Conservation (phyloP, 768 basidiomycete species). For the Atractiella rhizophila region DNA sequence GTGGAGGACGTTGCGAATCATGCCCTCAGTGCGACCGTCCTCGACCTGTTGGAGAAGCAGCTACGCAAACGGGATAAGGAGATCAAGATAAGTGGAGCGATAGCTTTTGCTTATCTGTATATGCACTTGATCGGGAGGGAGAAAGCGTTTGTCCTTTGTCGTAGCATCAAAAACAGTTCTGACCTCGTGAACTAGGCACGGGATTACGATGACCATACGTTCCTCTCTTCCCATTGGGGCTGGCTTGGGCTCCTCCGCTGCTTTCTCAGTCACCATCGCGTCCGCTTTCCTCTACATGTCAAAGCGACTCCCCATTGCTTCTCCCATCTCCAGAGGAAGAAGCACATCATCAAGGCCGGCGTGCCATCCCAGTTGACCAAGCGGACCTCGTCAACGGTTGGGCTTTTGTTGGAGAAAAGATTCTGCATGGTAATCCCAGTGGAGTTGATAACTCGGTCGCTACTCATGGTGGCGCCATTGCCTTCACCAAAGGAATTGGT, state of each 20-base stretch:
- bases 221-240: conserved; percentile 81
- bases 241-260: conserved; percentile 87
- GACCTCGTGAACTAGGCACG: conserved; percentile 34
- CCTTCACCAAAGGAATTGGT: conserved; percentile 48
- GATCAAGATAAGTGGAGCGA: too few species aligned
- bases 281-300: conserved; percentile 52
- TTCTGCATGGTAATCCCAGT: conserved; percentile 87
- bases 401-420: conserved; percentile 86
- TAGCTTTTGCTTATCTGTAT: conserved; percentile 81
- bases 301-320: conserved; percentile 31
- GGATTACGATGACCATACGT: conserved; percentile 55
- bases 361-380: conserved; percentile 35
- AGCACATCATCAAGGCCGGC: conserved; percentile 21
- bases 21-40: conserved; percentile 45
- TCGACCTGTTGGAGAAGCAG: conserved; percentile 18
- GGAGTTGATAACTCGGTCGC: conserved; percentile 91
- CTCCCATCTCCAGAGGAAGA: conserved; percentile 34
- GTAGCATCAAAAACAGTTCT: neutral
- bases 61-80: too few species aligned
- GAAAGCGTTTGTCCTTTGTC: neutral
- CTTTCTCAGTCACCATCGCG: conserved; percentile 69
- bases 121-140: conserved; percentile 32
- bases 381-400: conserved; percentile 70
- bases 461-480: conserved; percentile 72
- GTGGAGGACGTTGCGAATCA: too few species aligned